phyloP scores from a whole-genome alignment of 768 basidiomycete species.

The Boletus sensibilis region DNA sequence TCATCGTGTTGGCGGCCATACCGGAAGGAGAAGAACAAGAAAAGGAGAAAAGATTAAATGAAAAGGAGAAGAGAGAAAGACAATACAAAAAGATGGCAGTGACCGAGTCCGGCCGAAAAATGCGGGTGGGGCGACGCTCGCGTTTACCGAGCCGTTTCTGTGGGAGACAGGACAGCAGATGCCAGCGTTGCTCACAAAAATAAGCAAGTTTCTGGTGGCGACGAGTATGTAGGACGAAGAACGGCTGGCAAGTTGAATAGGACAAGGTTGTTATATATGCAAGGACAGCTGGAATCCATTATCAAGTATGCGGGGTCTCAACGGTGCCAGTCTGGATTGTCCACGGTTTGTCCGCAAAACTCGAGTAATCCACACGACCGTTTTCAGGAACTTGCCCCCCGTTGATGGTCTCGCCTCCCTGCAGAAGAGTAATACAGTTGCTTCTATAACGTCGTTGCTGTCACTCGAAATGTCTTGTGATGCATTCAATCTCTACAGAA shows the following conservation, averaged over 20 bases:
- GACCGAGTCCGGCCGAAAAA: slow-evolving; percentile 19
- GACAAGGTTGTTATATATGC: slow-evolving; percentile 22
- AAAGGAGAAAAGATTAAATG: slow-evolving; percentile 2
- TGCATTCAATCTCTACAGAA: slow-evolving; percentile 12
- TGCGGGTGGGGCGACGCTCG: slow-evolving; percentile 25
- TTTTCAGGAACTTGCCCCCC: slow-evolving; percentile 20
- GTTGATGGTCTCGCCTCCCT: slow-evolving; percentile 17
- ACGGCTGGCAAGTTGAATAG: background rate
- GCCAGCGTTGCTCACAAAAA: slow-evolving; percentile 16
- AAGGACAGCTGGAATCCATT: slow-evolving; percentile 4
- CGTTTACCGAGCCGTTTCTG: slow-evolving; percentile 33
- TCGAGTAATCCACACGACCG: slow-evolving; percentile 17
- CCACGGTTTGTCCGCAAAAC: slow-evolving; percentile 14
- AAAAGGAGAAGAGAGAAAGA: slow-evolving; percentile 16
- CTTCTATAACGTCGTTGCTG: slow-evolving; percentile 28
- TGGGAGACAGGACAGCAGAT: slow-evolving; percentile 14
- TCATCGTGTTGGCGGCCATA: slow-evolving; percentile 45
- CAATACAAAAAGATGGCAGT: slow-evolving; percentile 15
- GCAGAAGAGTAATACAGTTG: slow-evolving; percentile 22
- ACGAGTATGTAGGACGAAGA: slow-evolving; percentile 2
- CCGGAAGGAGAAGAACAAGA: slow-evolving; percentile 9
- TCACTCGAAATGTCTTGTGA: slow-evolving; percentile 28
- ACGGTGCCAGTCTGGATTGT: slow-evolving; percentile 22
- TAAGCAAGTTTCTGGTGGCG: background rate
- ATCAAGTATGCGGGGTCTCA: slow-evolving; percentile 31